Evolutionary conservation across 2,329 filamentous ascomycete genomes (phyloP), one percentile per base, ranked within the genome.

Genomic region (Ilyonectria sp.): DNA sequence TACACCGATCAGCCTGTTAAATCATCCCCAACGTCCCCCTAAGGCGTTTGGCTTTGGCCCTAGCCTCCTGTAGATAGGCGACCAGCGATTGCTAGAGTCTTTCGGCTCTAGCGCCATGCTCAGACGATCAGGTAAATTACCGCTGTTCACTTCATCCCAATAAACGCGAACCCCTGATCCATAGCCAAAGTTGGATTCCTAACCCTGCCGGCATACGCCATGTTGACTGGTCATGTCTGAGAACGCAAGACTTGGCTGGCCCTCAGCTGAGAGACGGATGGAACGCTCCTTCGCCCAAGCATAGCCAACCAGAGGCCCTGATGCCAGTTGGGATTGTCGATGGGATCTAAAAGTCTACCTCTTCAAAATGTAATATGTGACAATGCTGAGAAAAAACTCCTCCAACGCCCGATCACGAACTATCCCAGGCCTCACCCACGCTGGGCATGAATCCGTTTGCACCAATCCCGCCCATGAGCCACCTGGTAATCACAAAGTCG

Each of bases 401-500:
- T 43, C 21, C 35, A 49, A 47, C 47, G 49, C 50, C 47, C 43
- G 23, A 11, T 63, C 47, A 29, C 44, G 19, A 53, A 44, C 53
- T 52, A 59, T 54, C 10, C 43, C n/a, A 15, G 17, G 29, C 15
- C 35, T 67, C 54, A 69, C 33, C 65, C 62, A 7, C 68, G 72
- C 21, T 77, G 75, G n/a, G 75, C 79, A 70, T 84, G 78, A 63
- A 90, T 89, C 71, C 85, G 84, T 67, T 84, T 87, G 76, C 93
- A 95, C 85, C 89, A 95, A 67, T 93, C 89, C 71, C 93, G 86
- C 3, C 95, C 95, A 72, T 92, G 91, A n/a, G 81, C 81, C 26
- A 97, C 93, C 81, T 98, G 95, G 87, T 93, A 97, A 54, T 87
- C 86, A 80, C 96, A 99, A 26, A 98, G 82, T 79, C 89, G 87